phyloP scores from a whole-genome alignment of 2,329 filamentous ascomycete species.

The Nothophoma quercina region DNA sequence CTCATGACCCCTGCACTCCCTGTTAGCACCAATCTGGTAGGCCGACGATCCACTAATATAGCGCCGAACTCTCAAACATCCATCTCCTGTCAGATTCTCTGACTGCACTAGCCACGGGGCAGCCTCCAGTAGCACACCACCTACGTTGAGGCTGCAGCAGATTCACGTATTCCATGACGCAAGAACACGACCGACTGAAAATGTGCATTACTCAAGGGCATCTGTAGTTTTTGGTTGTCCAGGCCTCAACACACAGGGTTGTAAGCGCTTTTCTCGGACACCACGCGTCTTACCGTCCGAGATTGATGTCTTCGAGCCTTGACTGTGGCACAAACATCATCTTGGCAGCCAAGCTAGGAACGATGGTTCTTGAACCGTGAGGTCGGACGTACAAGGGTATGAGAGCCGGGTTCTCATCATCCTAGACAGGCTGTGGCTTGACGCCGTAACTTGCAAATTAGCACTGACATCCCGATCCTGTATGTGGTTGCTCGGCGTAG shows the following conservation, averaged over 20 bases:
- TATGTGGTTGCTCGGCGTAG: background rate
- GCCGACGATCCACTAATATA: slow-evolving; percentile 9
- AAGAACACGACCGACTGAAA: background rate
- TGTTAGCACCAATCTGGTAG: slow-evolving; percentile 5
- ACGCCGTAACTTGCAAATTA: background rate
- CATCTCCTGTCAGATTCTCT: slow-evolving; percentile 13
- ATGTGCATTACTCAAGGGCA: background rate
- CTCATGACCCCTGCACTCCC: slow-evolving; percentile 4
- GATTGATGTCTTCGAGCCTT: background rate
- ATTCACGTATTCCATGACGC: background rate
- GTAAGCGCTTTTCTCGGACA: background rate
- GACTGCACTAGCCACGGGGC: slow-evolving; percentile 1
- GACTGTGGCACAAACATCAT: background rate
- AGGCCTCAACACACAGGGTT: background rate
- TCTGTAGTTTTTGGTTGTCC: background rate
- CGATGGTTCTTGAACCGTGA: slow-evolving; percentile 8
- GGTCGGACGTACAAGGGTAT: slow-evolving; percentile 4
- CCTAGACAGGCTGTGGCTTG: slow-evolving; percentile 4
- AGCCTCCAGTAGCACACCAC: slow-evolving; percentile 2
- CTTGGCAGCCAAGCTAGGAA: background rate
- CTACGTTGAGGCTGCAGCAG: slow-evolving; percentile 2
- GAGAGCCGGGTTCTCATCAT: slow-evolving; percentile 4
- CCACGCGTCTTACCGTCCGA: background rate
- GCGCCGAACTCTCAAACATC: slow-evolving; percentile 13
- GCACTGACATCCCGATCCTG: background rate